These are phyloP conservation scores for Leucocoprinus birnbaumii DNA, from an alignment of 768 basidiomycete genomes.

Conservation along the genomic window DNA sequence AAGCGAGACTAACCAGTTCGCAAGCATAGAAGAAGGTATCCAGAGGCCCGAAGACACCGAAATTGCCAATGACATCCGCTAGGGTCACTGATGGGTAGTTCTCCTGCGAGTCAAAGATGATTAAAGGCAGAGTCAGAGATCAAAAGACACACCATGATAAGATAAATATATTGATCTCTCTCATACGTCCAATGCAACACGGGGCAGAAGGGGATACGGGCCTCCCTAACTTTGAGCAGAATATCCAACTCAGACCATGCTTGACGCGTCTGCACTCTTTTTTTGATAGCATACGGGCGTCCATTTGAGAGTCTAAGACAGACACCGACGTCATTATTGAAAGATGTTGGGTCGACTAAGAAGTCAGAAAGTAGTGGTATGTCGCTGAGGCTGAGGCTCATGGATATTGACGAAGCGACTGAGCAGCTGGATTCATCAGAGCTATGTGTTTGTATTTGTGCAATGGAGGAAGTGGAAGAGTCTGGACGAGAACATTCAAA, in stretches of 20 bases:
- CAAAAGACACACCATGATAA: conserved; percentile 6
- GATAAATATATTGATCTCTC: background rate
- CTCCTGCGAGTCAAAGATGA: conserved; percentile 24
- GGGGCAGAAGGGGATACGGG: background rate
- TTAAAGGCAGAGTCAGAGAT: too few relatives aligned
- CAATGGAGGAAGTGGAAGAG: background rate
- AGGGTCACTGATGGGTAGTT: conserved; percentile 29
- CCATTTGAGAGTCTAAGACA: conserved; percentile 10
- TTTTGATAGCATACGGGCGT: conserved; percentile 9
- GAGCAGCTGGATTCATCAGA: background rate
- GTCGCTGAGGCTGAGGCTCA: background rate
- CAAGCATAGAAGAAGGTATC: conserved; percentile 41
- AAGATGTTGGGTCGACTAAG: background rate
- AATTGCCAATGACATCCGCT: conserved; percentile 23
- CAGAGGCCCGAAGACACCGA: conserved; percentile 32
- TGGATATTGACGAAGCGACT: background rate
- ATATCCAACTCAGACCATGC: conserved; percentile 10
- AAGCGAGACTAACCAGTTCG: conserved; percentile 39
- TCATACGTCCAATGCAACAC: conserved; percentile 3
- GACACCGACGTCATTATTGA: background rate
- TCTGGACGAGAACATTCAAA: background rate
- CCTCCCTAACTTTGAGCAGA: background rate
- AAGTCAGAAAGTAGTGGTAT: conserved; percentile 4
- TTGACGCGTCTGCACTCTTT: conserved; percentile 2
- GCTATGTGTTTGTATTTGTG: background rate